These are phyloP conservation scores for Rosa chinensis DNA, from an alignment of 306 rosid genomes.

Conservation along the genomic window DNA sequence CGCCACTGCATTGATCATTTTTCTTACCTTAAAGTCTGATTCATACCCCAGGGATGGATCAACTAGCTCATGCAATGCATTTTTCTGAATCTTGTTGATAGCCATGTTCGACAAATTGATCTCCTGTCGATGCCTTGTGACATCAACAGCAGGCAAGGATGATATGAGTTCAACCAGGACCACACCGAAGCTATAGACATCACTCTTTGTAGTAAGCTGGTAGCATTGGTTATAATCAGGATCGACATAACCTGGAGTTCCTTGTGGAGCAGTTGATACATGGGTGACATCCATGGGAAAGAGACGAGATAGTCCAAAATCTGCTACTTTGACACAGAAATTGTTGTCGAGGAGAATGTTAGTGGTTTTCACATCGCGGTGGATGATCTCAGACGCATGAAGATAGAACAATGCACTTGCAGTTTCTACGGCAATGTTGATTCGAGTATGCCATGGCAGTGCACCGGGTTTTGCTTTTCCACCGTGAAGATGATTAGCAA, in stretches of 20 bases:
- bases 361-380: slow-evolving; percentile 78
- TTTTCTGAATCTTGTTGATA: slow-evolving; percentile 62
- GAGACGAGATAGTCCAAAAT: slow-evolving; percentile 84
- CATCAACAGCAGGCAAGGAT: slow-evolving; percentile 82
- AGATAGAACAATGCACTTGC: slow-evolving; percentile 77
- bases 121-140: slow-evolving; percentile 77
- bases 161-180: slow-evolving; percentile 76
- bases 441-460: slow-evolving; percentile 55
- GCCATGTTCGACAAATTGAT: slow-evolving; percentile 85
- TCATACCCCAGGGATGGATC: slow-evolving; percentile 63
- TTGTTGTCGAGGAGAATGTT: slow-evolving; percentile 70
- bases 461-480: slow-evolving; percentile 41
- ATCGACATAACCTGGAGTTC: slow-evolving; percentile 95
- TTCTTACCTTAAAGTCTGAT: slow-evolving; percentile 46
- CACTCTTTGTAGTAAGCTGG: slow-evolving; percentile 73
- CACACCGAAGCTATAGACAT: slow-evolving; percentile 89
- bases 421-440: slow-evolving; percentile 75
- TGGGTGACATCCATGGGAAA: slow-evolving; percentile 68
- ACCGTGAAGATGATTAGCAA: slow-evolving; percentile 86
- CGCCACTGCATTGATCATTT: slow-evolving; percentile 63
- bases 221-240: slow-evolving; percentile 85
- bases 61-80: slow-evolving; percentile 59
- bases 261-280: slow-evolving; percentile 86
- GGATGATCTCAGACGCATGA: slow-evolving; percentile 71
- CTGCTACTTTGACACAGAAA: slow-evolving; percentile 77